Base-by-base conservation (phyloP, 176 grass and related monocot species). In the Tillandsia leiboldiana region DNA sequence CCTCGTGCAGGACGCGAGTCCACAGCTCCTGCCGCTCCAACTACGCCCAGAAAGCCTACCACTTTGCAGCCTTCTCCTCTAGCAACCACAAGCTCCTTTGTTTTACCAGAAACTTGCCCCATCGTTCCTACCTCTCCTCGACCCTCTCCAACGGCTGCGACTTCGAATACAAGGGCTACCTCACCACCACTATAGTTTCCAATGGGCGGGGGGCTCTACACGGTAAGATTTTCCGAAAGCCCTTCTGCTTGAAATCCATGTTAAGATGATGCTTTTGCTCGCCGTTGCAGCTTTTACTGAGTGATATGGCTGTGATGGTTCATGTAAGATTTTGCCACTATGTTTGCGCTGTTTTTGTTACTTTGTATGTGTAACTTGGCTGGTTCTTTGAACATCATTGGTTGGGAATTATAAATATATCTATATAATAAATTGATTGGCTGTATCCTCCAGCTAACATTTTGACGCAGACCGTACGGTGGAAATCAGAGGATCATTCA, bases 71-170 rank as follows among this genome's bases (percentile, higher is more conserved):
- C 71, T 26, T 70, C 53, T 20, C 66, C 47, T 53, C 48, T 52
- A 11, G 69, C 70, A 26, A 84, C 77, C 65, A 53, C 72, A 23
- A 56, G 67, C 13, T 82, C 79, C 12, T 1, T 83, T 8, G 27
- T 83, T 15, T 66, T 77, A 47, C 75, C 84, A 49, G 89, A 97
- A 65, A 50, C 73, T 73, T 92, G 78, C 48, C 75, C 75, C 8
- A 24, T 83, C 49, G 17, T 73, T 10, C 85, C 78, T 63, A 64
- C 74, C 29, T 88, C 88, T 66, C 79, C 89, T 22, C 68, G 61
- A 63, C 65, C 48, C 0, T 24, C 72, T 33, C 57, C 67, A 1
- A 10, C 17, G 50, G 15, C 64, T 64, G 68, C 66, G 9, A 78
- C 79, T 68, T 51, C 58, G 53, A 80, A 69, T 65, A 73, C 33